Evolutionary conservation across 2,329 filamentous ascomycete genomes (phyloP).

Genomic region (Neonectria neomacrospora): DNA sequence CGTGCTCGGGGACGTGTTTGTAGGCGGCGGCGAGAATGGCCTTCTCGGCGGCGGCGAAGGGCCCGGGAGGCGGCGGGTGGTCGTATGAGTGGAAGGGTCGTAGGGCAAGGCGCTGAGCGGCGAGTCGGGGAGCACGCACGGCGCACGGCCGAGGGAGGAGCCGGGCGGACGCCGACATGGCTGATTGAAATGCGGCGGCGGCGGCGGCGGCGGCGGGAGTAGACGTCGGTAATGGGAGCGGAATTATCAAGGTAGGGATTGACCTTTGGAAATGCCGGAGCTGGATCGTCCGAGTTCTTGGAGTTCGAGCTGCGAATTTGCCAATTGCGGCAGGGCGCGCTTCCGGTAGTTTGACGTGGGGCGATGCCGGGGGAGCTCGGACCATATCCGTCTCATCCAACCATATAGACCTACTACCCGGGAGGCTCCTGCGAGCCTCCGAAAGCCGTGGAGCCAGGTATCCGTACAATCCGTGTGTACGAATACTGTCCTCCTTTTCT

Average conservation of each 20-base stretch:
- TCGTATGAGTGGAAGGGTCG: conserved; percentile 77
- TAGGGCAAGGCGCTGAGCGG: conserved; percentile 24
- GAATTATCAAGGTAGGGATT: not conserved
- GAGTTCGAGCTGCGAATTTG: conserved; percentile 20
- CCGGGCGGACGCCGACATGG: conserved; percentile 35
- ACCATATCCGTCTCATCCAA: conserved; percentile 6
- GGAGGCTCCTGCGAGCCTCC: not conserved
- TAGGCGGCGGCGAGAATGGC: conserved; percentile 86
- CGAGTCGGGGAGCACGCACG: conserved; percentile 29
- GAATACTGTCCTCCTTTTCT: too few species aligned
- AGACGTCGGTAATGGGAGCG: not conserved
- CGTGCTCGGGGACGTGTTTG: conserved; percentile 79
- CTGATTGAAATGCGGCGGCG: not conserved
- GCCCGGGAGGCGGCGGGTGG: conserved; percentile 66
- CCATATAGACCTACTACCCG: not conserved
- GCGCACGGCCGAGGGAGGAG: conserved; percentile 30
- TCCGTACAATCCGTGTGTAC: too few species aligned
- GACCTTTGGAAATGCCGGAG: not conserved
- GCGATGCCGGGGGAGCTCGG: conserved; percentile 21
- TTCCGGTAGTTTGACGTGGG: conserved; percentile 15
- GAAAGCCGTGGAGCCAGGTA: not conserved
- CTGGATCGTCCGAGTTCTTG: conserved; percentile 16
- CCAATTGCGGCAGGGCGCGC: conserved; percentile 3
- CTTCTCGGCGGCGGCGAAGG: conserved; percentile 76
- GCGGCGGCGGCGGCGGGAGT: not conserved